Conservation (phyloP, 441 rosid genomes). For the Corymbia citriodora region DNA sequence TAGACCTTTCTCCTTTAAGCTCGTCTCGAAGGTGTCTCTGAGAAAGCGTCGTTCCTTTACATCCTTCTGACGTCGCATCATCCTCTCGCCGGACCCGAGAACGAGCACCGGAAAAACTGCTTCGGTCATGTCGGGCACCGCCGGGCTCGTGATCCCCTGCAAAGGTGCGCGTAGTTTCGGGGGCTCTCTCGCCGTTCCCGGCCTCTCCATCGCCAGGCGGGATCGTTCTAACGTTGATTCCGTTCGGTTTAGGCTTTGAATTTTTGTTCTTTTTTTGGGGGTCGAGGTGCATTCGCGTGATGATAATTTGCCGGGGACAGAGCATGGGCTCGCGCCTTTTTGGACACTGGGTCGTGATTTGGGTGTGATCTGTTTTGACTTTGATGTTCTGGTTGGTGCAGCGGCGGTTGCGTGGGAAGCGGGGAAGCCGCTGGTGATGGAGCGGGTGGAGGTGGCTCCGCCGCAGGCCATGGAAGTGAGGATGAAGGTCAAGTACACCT, state of each 20-base stretch:
- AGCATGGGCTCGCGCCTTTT: background rate
- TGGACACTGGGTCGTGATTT: background rate
- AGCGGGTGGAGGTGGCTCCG: background rate
- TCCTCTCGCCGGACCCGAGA: background rate
- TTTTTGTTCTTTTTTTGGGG: background rate
- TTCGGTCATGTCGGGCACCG: background rate
- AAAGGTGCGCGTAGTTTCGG: background rate
- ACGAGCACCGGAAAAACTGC: background rate
- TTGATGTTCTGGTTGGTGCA: background rate
- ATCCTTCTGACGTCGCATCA: background rate
- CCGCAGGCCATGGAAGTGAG: constrained; percentile 4
- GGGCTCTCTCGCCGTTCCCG: background rate
- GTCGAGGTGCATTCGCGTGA: background rate
- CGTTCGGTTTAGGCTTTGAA: background rate
- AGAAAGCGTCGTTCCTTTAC: background rate
- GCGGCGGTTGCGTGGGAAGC: constrained; percentile 2
- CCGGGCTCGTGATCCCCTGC: background rate
- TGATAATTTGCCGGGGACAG: background rate
- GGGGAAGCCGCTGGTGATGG: background rate
- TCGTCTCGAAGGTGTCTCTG: background rate
- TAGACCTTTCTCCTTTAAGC: background rate
- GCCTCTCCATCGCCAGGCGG: background rate
- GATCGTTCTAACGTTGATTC: background rate
- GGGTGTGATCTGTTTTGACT: background rate
- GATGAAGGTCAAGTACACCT: constrained; percentile 3